Base-by-base conservation (phyloP, 768 basidiomycete genomes). In the Serendipita sp. region DNA sequence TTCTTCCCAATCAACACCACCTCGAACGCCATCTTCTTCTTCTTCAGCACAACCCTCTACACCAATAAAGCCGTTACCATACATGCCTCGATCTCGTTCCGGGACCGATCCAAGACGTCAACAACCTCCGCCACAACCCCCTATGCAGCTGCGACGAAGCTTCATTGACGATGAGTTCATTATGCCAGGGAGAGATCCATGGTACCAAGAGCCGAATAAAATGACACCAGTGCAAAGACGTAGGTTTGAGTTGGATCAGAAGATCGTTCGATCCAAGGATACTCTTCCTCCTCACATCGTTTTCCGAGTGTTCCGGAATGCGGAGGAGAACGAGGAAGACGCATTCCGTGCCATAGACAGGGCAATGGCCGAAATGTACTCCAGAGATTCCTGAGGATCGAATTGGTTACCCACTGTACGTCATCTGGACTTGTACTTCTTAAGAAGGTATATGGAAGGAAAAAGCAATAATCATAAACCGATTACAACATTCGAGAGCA, bases 271-370 rank as follows among this genome's bases (percentile, higher is more conserved):
- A 65, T 87, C 86, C 31, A 74, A 86, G 63, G 76, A 75, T 66
- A 73, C 78, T 70, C 80, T 88, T 69, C 84, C 86, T 3, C 68
- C 72, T 34, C 75, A 81, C 67, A 76, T 88, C 8, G 72, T 75
- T 18, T 72, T 91, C 69, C 78, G 87, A 62, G 71, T 90, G 31
- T 91, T 91, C 71, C 78, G 81, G 68, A 72, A 81, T 45, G 84
- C 89, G 8, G 74, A 69, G 66, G 87, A 91, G 68, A 90, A 88
- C 70, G 76, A 79, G 15, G 88, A 91, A 72, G 64, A 60, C 18
- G 55, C 36, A 18, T 60, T 60, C 55, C 16, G 10, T 29, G 34
- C 34, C 27, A 60, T 60, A n/a, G 55, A 60, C 34, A 60, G 55
- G 23, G 27, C 34, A 18, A 50, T 50, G 48, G n/a, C 48, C 48